A percentile compares a stretch with the other conserved stretches of the same genome.
Evolutionary conservation across 2,329 filamentous ascomycete species (phyloP).

Genomic region (Sporothrix mexicana): DNA sequence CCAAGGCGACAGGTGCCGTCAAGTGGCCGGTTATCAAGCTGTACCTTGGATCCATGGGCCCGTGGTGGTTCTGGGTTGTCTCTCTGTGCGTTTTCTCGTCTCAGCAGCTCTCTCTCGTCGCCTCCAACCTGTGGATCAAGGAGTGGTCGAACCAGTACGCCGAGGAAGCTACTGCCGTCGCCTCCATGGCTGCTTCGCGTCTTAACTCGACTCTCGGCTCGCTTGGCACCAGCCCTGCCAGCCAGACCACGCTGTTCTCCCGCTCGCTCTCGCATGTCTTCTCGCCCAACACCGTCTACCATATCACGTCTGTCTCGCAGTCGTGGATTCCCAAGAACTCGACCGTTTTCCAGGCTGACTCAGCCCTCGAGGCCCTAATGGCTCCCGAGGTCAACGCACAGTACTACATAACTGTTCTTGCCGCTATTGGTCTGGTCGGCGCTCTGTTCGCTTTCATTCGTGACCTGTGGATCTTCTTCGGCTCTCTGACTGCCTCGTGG

Average conservation of each 20-base stretch:
- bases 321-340: conserved; percentile 43
- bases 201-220: conserved; percentile 27
- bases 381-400: conserved; percentile 71
- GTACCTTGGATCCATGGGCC: conserved; percentile 90
- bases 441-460: conserved; percentile 81
- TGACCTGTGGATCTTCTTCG: conserved; percentile 89
- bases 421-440: conserved; percentile 75
- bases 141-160: conserved; percentile 93
- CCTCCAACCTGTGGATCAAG: conserved; percentile 92
- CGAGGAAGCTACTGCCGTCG: conserved; percentile 42
- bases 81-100: conserved; percentile 75
- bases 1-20: conserved; percentile 83
- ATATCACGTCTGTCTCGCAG: conserved; percentile 26
- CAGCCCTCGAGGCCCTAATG: conserved; percentile 39
- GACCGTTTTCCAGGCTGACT: conserved; percentile 46
- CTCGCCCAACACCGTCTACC: conserved; percentile 17
- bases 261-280: conserved; percentile 34
- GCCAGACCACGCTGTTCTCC: conserved; percentile 28
- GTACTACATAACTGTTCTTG: conserved; percentile 87
- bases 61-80: conserved; percentile 91
- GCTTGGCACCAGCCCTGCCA: neutral
- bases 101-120: conserved; percentile 85
- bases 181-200: neutral
- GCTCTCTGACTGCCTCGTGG: conserved; percentile 85
- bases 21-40: conserved; percentile 85